Evolutionary conservation across 2,329 filamentous ascomycete species (phyloP), one percentile per base, ranked within the genome.

Genomic region (Neoscytalidium dimidiatum): DNA sequence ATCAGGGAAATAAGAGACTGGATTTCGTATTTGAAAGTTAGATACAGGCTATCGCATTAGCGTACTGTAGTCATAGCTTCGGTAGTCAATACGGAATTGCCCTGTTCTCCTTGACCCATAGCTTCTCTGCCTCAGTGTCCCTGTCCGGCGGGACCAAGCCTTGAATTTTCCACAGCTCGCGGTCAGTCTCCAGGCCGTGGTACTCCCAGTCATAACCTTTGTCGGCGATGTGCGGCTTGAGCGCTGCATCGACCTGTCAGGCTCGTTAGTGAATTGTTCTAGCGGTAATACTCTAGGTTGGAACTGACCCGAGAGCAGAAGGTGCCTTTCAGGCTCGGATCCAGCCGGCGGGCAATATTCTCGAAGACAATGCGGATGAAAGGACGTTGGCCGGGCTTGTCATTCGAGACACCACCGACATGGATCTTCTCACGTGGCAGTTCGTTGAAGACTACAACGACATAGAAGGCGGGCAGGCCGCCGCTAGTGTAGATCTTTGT

Each of bases 141-240:
- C 62, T 74, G 14, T 70, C 69, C 4, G 79, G 79, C 4, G 78
- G 71, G 38, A 69, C 66, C 23, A 80, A n/a, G 4, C 77, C 80
- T 46, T 82, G 77, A n/a, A 82, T 70, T 68, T 75, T 78, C 80
- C 81, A 83, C 49, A 83, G 64, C 21, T 70, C 70, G 28, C 77
- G 68, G 28, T 79, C 76, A n/a, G 79, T 81, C 71, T 83, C 79
- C 29, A 75, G 72, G 19, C 82, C 69, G 63, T 79, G 75, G 62
- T 74, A 80, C 69, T 83, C 81, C 72, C 73, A 81, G 65, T 78
- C 75, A 51, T 78, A 80, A 0, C 78, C 80, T 65, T 78, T 78
- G 26, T 79, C 78, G 0, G 67, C 70, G 1, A 82, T 66, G 57
- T 81, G 75, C 14, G 78, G 77, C 68, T 78, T 76, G 4, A 82